A percentile compares a stretch with the other conserved stretches of the same genome.
phyloP scores from a whole-genome alignment of 2,329 filamentous ascomycete genomes.

The Colletotrichum tropicicola region DNA sequence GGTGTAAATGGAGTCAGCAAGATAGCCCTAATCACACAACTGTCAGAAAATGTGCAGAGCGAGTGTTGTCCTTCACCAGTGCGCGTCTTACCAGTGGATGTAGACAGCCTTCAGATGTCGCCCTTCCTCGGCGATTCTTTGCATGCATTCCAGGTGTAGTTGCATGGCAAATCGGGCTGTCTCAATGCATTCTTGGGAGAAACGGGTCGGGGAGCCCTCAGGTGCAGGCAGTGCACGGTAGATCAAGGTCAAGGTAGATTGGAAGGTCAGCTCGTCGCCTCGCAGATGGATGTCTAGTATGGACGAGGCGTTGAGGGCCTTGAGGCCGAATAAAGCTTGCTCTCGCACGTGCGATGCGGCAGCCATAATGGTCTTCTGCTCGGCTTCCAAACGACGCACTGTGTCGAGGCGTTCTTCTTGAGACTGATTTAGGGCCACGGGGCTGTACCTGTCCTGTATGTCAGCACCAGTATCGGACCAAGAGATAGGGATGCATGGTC shows the following conservation, averaged over 20 bases:
- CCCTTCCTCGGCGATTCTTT: conserved; percentile 40
- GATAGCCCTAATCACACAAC: conserved; percentile 58
- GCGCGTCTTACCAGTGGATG: conserved; percentile 57
- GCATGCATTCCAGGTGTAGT: conserved; percentile 55
- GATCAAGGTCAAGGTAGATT: conserved; percentile 59
- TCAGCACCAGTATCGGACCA: conserved; percentile 3
- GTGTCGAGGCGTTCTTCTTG: conserved; percentile 49
- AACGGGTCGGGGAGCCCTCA: conserved; percentile 50
- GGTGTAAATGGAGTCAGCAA: conserved; percentile 67
- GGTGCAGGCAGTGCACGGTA: conserved; percentile 61
- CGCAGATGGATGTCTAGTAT: conserved; percentile 54
- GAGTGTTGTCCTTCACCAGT: background rate
- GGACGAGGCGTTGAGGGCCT: conserved; percentile 47
- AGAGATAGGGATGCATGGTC: conserved; percentile 19
- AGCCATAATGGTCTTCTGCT: conserved; percentile 46
- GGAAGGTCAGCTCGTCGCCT: conserved; percentile 57
- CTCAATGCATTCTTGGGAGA: conserved; percentile 58
- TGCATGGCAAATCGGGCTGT: conserved; percentile 58
- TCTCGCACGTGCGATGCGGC: conserved; percentile 45
- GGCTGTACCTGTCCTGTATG: conserved; percentile 55
- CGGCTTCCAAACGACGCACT: conserved; percentile 48
- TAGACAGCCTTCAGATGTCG: conserved; percentile 55
- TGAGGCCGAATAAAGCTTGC: conserved; percentile 46
- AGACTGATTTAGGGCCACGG: conserved; percentile 51
- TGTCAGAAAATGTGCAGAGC: conserved; percentile 26